A percentile compares a stretch with the other conserved stretches of the same genome.
phyloP scores from a whole-genome alignment of 1,284 basidiomycete species.

The Sphagnurus paluster region DNA sequence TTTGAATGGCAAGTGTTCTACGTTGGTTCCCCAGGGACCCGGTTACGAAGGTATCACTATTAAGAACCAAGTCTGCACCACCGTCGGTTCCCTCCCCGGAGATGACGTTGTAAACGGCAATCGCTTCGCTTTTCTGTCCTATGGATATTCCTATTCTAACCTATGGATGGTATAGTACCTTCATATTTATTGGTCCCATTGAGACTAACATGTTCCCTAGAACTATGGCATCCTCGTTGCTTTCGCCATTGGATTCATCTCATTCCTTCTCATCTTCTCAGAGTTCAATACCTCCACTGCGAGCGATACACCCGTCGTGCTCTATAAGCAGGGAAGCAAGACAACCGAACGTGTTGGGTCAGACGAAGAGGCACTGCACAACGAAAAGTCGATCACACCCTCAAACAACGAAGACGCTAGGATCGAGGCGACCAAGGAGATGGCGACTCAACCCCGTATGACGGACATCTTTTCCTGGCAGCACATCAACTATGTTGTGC shows the following conservation, averaged over 20 bases:
- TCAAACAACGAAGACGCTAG: slow-evolving; percentile 16
- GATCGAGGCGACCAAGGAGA: slow-evolving; percentile 23
- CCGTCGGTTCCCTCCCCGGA: slow-evolving; percentile 53
- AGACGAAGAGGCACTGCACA: slow-evolving; percentile 20
- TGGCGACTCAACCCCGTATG: slow-evolving; percentile 29
- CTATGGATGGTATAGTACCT: slow-evolving; percentile 62
- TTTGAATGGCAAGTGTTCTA: slow-evolving; percentile 41
- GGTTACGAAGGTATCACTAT: slow-evolving; percentile 54
- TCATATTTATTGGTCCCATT: slow-evolving; percentile 2
- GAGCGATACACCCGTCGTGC: slow-evolving; percentile 28
- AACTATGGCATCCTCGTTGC: slow-evolving; percentile 56
- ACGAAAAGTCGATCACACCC: slow-evolving; percentile 39
- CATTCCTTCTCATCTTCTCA: slow-evolving; percentile 50
- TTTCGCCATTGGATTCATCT: slow-evolving; percentile 48
- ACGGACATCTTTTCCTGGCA: slow-evolving; percentile 64
- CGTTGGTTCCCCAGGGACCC: slow-evolving; percentile 44
- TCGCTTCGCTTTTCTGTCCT: slow-evolving; percentile 58
- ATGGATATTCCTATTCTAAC: slow-evolving; percentile 60
- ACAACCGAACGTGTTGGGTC: slow-evolving; percentile 23
- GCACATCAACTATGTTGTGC: slow-evolving; percentile 62
- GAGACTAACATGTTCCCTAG: slow-evolving; percentile 15
- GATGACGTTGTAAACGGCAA: slow-evolving; percentile 48
- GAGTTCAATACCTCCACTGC: slow-evolving; percentile 38
- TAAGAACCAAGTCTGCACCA: slow-evolving; percentile 62
- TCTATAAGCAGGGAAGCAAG: slow-evolving; percentile 37